Percentiles rank a stretch among this genome's conserved stretches.
phyloP scores from a whole-genome alignment of 1,139 yeast genomes.

The Meyerozyma guilliermondii region DNA sequence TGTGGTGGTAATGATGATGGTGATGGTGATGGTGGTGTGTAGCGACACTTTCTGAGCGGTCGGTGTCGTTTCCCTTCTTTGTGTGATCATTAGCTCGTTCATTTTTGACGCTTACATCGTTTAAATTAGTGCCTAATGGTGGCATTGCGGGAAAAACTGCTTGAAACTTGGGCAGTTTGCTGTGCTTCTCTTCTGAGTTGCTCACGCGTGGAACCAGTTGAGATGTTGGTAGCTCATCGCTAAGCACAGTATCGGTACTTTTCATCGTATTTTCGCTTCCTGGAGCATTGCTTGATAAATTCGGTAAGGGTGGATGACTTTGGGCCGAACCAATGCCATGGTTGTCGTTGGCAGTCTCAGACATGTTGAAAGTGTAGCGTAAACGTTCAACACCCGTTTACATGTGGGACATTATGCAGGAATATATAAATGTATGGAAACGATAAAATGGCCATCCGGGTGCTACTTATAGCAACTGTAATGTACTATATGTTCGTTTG shows the following conservation, averaged over 20 bases:
- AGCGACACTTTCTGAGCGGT: too few species aligned
- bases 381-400: neutral
- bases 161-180: too few species aligned
- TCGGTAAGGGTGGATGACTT: neutral
- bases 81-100: too few species aligned
- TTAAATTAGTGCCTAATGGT: too few species aligned
- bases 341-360: neutral
- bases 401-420: neutral
- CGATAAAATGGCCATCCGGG: too few species aligned
- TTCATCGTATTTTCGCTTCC: neutral
- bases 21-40: conserved; percentile 7
- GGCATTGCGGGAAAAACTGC: too few species aligned
- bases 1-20: conserved; percentile 11
- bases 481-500: conserved; percentile 55
- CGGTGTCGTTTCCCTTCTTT: too few species aligned
- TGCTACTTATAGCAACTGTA: conserved; percentile 48
- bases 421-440: neutral
- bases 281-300: neutral
- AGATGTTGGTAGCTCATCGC: neutral
- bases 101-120: too few species aligned
- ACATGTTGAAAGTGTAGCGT: neutral
- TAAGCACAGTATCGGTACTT: neutral
- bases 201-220: neutral
- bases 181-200: too few species aligned
- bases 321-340: neutral